Evolutionary conservation across 1,284 basidiomycete species (phyloP).

Genomic region (Mycosarcoma maydis): DNA sequence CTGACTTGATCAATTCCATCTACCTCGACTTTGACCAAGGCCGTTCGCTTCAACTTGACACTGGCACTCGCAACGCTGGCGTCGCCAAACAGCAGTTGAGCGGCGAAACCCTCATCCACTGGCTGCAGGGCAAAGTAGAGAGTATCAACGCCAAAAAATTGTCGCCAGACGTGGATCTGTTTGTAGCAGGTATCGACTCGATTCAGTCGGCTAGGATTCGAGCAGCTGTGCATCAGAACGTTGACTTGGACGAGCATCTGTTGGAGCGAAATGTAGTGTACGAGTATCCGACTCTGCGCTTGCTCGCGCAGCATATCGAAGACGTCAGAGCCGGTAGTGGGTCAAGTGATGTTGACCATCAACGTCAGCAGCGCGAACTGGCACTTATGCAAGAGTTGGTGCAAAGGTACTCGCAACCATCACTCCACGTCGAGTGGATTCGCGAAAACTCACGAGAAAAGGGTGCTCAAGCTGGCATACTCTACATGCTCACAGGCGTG

Average conservation of each 20-base stretch:
- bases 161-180: conserved; percentile 36
- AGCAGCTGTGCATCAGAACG: conserved; percentile 39
- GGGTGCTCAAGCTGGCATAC: conserved; percentile 17
- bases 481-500: conserved; percentile 71
- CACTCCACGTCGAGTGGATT: too few species aligned
- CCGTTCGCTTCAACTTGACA: conserved; percentile 14
- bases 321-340: conserved; percentile 18
- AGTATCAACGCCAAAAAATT: conserved; percentile 16
- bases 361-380: conserved; percentile 20
- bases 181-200: conserved; percentile 52
- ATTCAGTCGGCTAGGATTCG: conserved; percentile 49
- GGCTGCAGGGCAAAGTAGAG: conserved; percentile 24
- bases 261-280: conserved; percentile 48
- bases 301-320: conserved; percentile 48
- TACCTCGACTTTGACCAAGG: conserved; percentile 53
- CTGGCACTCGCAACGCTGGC: not conserved
- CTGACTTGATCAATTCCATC: conserved; percentile 27
- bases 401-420: conserved; percentile 63
- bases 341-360: conserved; percentile 16
- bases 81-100: conserved; percentile 5
- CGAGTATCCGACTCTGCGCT: conserved; percentile 32
- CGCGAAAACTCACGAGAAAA: not conserved
- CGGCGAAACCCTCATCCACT: conserved; percentile 13
- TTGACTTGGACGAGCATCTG: conserved; percentile 17
- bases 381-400: conserved; percentile 62